phyloP scores from a whole-genome alignment of 345 rosid genomes.

The Arabidopsis thaliana region DNA sequence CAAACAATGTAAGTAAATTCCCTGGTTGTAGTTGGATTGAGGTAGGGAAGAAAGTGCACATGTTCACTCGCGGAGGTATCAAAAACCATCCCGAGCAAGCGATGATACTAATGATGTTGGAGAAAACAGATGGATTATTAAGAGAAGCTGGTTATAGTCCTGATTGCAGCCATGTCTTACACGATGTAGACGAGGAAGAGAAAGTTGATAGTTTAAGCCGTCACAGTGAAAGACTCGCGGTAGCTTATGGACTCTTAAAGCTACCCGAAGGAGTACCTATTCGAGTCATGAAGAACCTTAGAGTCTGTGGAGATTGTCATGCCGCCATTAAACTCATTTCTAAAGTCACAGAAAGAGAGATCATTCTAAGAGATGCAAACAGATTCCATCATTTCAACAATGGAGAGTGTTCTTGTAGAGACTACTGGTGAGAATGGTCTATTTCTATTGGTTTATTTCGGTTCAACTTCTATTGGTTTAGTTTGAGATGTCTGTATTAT shows the following conservation, averaged over 20 bases:
- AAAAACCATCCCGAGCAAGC: slow-evolving; percentile 62
- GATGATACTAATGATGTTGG: slow-evolving; percentile 57
- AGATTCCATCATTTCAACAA: slow-evolving; percentile 82
- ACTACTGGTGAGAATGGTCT: slow-evolving; percentile 64
- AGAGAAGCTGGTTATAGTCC: slow-evolving; percentile 78
- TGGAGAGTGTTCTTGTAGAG: slow-evolving; percentile 76
- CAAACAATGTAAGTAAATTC: slow-evolving; percentile 58
- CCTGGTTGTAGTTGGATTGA: slow-evolving; percentile 91
- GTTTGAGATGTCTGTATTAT: not conserved
- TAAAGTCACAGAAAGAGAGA: slow-evolving; percentile 66
- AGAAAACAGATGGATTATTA: slow-evolving; percentile 59
- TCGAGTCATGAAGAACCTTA: slow-evolving; percentile 81
- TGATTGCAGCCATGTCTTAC: slow-evolving; percentile 74
- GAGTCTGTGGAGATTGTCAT: slow-evolving; percentile 86
- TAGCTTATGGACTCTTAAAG: slow-evolving; percentile 82
- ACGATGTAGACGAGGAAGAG: slow-evolving; percentile 89
- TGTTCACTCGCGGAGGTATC: slow-evolving; percentile 67
- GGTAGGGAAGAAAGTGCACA: slow-evolving; percentile 64
- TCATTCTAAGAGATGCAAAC: slow-evolving; percentile 80
- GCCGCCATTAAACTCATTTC: slow-evolving; percentile 76
- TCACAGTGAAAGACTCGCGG: slow-evolving; percentile 81
- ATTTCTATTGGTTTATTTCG: not conserved
- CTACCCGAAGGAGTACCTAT: slow-evolving; percentile 69
- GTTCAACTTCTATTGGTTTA: slow-evolving; percentile 19
- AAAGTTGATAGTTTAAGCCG: slow-evolving; percentile 61